Conservation (phyloP, 169 alveolate species). For the Cryptosporidium felis region DNA sequence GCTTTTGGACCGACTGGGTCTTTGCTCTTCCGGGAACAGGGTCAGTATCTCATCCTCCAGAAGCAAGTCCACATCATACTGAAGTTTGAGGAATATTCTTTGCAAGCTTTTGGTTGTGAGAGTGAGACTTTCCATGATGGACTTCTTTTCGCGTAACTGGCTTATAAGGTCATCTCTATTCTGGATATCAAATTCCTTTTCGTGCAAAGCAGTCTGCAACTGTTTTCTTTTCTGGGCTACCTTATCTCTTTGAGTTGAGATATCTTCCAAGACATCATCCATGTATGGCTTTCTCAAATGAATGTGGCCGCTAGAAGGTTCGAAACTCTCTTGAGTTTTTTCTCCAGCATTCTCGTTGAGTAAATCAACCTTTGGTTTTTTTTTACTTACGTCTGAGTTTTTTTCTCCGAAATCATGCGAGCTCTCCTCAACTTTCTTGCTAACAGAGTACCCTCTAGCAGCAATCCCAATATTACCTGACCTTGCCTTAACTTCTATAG, state of each 20-base stretch:
- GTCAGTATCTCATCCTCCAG: constrained; percentile 4
- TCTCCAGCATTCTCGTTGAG: neutral
- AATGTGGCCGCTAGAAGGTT: neutral
- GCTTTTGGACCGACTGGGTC: neutral
- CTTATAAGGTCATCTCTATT: too few species aligned
- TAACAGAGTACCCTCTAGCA: neutral
- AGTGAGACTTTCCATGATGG: neutral
- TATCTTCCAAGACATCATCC: neutral
- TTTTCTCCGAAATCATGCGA: neutral
- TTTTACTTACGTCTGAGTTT: neutral
- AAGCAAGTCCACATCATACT: neutral
- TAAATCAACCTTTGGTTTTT: neutral
- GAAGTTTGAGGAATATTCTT: neutral
- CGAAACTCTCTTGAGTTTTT: neutral
- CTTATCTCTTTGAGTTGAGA: neutral
- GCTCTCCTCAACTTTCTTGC: neutral
- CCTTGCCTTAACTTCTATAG: neutral
- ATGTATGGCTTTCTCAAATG: neutral
- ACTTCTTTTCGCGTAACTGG: neutral
- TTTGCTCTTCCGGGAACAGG: neutral
- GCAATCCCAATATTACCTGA: neutral
- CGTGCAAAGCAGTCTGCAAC: neutral
- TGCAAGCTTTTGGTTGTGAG: neutral
- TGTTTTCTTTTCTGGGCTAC: neutral
- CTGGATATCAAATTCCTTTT: neutral